Evolutionary conservation across 768 basidiomycete species (phyloP).

Genomic region (Mycena rebaudengoi): DNA sequence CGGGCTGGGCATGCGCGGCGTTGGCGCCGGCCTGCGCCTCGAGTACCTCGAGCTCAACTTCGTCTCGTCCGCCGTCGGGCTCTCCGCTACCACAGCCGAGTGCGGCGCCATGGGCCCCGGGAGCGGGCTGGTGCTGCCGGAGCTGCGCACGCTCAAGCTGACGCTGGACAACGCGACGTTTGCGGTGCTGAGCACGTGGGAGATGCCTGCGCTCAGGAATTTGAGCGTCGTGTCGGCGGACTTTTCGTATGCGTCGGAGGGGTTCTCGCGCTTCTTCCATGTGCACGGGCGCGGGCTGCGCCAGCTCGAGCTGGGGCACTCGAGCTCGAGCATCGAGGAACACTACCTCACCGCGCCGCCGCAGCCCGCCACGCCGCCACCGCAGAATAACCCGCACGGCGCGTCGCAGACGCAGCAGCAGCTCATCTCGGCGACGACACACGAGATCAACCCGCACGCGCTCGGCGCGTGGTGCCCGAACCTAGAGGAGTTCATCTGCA

Average conservation of each 20-base stretch:
- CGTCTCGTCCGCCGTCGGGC: conserved; percentile 42
- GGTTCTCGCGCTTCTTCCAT: conserved; percentile 72
- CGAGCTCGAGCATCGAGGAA: conserved; percentile 70
- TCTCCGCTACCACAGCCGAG: conserved; percentile 14
- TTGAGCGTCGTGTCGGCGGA: conserved; percentile 77
- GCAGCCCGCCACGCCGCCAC: conserved; percentile 36
- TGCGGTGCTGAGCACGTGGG: conserved; percentile 69
- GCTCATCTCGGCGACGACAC: too few relatives aligned
- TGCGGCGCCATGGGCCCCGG: conserved; percentile 13
- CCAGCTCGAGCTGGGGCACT: conserved; percentile 80
- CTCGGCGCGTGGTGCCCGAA: conserved; percentile 78
- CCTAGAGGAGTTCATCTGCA: conserved; percentile 74
- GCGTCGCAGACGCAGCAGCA: too few relatives aligned
- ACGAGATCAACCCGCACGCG: too few relatives aligned
- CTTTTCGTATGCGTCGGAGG: conserved; percentile 71
- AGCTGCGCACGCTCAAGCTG: conserved; percentile 72
- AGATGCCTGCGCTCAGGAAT: conserved; percentile 68
- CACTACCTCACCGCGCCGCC: conserved; percentile 65
- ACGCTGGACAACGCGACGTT: conserved; percentile 79
- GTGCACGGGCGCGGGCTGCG: conserved; percentile 67
- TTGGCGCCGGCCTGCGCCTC: conserved; percentile 55
- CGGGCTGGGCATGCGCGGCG: conserved; percentile 38
- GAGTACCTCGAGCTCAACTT: conserved; percentile 77
- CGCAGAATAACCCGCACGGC: too few relatives aligned
- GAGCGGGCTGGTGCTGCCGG: conserved; percentile 60